Conservation (phyloP, 768 basidiomycete genomes). For the Floccularia luteovirens region DNA sequence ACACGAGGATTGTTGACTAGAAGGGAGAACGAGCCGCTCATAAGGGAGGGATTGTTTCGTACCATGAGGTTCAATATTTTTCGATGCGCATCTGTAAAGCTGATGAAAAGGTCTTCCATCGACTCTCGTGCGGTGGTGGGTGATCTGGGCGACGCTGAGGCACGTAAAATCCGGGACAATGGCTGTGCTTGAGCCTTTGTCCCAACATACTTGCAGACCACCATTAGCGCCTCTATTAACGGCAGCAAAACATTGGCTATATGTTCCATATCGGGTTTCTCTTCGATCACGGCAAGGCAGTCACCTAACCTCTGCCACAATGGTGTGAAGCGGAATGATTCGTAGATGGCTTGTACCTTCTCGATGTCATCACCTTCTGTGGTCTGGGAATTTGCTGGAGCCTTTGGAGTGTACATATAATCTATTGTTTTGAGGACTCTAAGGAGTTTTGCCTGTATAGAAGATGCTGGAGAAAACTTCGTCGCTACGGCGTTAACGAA, state of each 20-base stretch:
- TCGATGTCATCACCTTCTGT: constrained; percentile 53
- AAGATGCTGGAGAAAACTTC: constrained; percentile 91
- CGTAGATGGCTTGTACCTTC: constrained; percentile 84
- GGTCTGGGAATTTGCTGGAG: constrained; percentile 26
- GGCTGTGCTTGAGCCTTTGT: constrained; percentile 42
- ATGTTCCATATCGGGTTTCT: constrained; percentile 73
- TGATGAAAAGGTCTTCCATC: constrained; percentile 87
- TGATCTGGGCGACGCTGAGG: constrained; percentile 62
- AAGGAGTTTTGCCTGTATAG: constrained; percentile 92
- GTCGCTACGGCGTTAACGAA: constrained; percentile 66
- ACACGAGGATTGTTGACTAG: constrained; percentile 94
- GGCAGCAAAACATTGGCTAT: constrained; percentile 90
- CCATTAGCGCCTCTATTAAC: constrained; percentile 95
- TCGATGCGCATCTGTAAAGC: constrained; percentile 89
- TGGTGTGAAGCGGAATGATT: constrained; percentile 82
- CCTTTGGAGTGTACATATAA: constrained; percentile 80
- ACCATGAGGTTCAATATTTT: constrained; percentile 97
- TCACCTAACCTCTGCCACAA: constrained; percentile 90
- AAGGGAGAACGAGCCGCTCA: constrained; percentile 97
- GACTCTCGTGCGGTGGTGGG: constrained; percentile 64
- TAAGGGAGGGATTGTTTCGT: constrained; percentile 93
- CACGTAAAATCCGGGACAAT: constrained; percentile 45
- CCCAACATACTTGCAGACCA: constrained; percentile 93
- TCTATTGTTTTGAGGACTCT: constrained; percentile 96
- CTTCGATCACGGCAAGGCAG: constrained; percentile 78